phyloP scores from a whole-genome alignment of 805 yeast species.

The Candida anglica region DNA sequence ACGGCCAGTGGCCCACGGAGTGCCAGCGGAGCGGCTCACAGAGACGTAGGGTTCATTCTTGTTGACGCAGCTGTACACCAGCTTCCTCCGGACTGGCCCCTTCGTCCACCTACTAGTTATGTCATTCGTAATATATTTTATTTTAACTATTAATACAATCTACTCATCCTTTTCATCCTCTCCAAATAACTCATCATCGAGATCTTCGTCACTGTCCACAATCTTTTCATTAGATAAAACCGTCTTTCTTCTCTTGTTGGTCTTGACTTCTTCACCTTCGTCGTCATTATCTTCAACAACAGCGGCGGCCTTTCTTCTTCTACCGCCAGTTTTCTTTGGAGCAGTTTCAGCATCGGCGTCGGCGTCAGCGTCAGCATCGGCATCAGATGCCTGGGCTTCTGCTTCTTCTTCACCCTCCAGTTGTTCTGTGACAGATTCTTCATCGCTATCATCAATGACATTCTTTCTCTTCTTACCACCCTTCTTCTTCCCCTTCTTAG shows the following conservation, averaged over 20 bases:
- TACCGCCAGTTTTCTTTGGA: conserved; percentile 8
- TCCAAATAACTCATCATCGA: conserved; percentile 25
- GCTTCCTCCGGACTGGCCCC: conserved; percentile 17
- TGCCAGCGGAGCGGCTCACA: too few species aligned
- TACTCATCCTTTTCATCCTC: conserved; percentile 13
- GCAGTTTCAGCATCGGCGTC: conserved; percentile 4
- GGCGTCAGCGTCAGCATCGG: conserved; percentile 6
- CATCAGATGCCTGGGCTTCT: conserved; percentile 9
- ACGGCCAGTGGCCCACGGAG: too few species aligned
- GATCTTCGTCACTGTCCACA: conserved; percentile 48
- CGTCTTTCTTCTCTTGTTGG: conserved; percentile 24
- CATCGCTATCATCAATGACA: conserved; percentile 30
- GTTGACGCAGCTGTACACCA: too few species aligned
- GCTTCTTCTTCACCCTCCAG: conserved; percentile 5
- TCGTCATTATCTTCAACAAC: conserved; percentile 36
- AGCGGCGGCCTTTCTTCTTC: conserved; percentile 24
- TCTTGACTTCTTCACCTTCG: conserved; percentile 5
- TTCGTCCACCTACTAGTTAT: too few species aligned
- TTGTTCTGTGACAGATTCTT: conserved; percentile 21
- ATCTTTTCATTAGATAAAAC: conserved; percentile 28
- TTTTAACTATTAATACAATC: conserved; percentile 8
- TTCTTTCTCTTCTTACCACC: conserved; percentile 24
- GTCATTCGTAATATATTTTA: conserved; percentile 9
- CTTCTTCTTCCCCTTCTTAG: conserved; percentile 14
- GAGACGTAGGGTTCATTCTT: too few species aligned